phyloP scores from a whole-genome alignment of 495 filamentous ascomycete genomes.

The Talaromyces thailandensis region DNA sequence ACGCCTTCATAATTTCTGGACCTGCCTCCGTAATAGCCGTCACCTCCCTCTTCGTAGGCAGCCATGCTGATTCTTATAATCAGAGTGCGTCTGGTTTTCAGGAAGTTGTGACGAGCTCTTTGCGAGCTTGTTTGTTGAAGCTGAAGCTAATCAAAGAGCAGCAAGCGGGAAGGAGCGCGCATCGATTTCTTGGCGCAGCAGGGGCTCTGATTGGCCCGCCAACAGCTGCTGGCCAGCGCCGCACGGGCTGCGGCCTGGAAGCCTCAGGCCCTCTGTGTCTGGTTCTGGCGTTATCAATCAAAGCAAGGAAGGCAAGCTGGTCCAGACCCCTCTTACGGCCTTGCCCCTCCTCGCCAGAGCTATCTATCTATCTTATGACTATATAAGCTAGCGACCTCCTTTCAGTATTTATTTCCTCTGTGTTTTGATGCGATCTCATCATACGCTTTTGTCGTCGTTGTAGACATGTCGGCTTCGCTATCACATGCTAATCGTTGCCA shows the following conservation, averaged over 20 bases:
- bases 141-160: background rate
- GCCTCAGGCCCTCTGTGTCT: background rate
- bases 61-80: slow-evolving; percentile 21
- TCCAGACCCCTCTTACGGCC: background rate
- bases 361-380: background rate
- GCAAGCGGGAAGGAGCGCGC: background rate
- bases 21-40: slow-evolving; percentile 24
- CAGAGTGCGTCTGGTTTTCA: background rate
- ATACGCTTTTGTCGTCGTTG: background rate
- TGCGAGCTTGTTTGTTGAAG: background rate
- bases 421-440: background rate
- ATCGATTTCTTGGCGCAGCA: background rate
- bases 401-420: background rate
- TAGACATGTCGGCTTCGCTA: background rate
- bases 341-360: background rate
- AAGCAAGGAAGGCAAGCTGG: background rate
- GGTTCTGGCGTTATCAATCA: background rate
- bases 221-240: background rate
- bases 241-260: background rate
- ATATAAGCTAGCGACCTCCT: background rate
- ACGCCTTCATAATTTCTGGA: slow-evolving; percentile 30
- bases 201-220: background rate
- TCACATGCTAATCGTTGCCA: background rate
- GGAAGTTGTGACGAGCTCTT: background rate
- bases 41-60: slow-evolving; percentile 34